Base-by-base conservation (phyloP, 2,329 filamentous ascomycete genomes). In the Cadophora luteo-olivacea region DNA sequence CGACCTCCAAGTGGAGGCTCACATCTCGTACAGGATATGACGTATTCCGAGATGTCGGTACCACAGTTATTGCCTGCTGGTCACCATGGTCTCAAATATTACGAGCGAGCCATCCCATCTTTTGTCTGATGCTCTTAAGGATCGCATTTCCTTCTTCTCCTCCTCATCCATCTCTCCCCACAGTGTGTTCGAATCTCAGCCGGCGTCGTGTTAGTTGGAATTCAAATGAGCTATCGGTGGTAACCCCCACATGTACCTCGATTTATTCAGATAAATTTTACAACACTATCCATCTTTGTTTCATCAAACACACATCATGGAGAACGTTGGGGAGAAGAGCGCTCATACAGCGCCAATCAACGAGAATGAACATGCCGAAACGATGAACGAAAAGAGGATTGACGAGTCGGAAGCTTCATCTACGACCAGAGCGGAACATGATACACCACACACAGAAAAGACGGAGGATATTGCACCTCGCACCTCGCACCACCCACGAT, bases 391-490 rank as follows among this genome's bases (percentile, higher is more conserved):
- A 62, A 62, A 51, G 41, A 29, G 19, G 11, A 32, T 62, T 48
- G 51, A 65, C 19, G 57, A 57, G n/a, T 72, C 70, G 14, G 68
- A 70, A 25, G 62, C 65, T 9, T 72, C 71, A 45, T 72, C 71
- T 9, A 45, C 63, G 25, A 71, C 69, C 19, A 68, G 67, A 41
- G 69, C 68, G 24, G 69, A 69, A 6, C 7, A 68, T 3, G 38
- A 63, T 19, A 38, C 51, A 32, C 45, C 54, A 48, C 16, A 29
- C 14, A 45, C 52, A 29, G 54, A 66, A 12, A 54, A 61, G 16
- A 55, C 16, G 3, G 69, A 70, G 29, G 63, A 67, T 36, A 38
- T 55, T 33, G 64, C 64, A 19, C 60, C 58, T 36, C 64, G 48
- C 25, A 22, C n/a, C 4, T 49, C 66, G 14, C 66, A 68, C 19